These are phyloP conservation scores for Fusarium fujikuroi DNA, from an alignment of 2,329 filamentous ascomycete species.

Conservation along the genomic window DNA sequence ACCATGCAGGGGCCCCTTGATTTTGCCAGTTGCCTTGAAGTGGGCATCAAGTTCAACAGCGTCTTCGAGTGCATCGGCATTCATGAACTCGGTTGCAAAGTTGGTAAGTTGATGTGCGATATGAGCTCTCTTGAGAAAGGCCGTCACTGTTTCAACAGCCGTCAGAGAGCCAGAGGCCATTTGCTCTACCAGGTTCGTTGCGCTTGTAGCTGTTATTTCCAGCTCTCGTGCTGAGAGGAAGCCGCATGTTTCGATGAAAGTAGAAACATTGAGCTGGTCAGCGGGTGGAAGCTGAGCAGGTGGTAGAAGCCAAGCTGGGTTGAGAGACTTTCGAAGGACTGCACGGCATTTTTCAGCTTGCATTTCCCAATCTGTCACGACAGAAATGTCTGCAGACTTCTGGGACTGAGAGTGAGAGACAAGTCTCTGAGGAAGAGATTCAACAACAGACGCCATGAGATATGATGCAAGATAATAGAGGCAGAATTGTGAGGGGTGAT, in stretches of 20 bases:
- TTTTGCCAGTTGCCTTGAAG: not conserved
- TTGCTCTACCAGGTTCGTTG: not conserved
- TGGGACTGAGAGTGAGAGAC: not conserved
- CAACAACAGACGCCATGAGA: rapidly evolving
- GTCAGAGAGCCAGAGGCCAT: not conserved
- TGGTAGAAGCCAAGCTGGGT: not conserved
- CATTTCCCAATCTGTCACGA: rapidly evolving
- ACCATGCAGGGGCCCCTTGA: not conserved
- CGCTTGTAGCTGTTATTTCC: not conserved
- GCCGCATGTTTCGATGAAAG: not conserved
- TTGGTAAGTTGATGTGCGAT: not conserved
- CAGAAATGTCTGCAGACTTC: not conserved
- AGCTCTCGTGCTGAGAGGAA: not conserved
- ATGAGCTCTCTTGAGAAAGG: not conserved
- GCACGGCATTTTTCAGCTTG: not conserved
- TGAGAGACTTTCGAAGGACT: not conserved
- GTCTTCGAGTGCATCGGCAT: rapidly evolving
- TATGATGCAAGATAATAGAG: not conserved
- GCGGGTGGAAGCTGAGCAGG: not conserved
- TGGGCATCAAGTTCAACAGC: not conserved
- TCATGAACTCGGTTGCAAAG: not conserved
- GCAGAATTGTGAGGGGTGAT: not conserved
- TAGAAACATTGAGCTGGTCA: not conserved
- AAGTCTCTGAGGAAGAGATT: not conserved
- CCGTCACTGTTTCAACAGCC: not conserved